Evolutionary conservation across 2,329 filamentous ascomycete genomes (phyloP), one percentile per base, ranked within the genome.

Genomic region (Zelopaecilomyces penicillatus): DNA sequence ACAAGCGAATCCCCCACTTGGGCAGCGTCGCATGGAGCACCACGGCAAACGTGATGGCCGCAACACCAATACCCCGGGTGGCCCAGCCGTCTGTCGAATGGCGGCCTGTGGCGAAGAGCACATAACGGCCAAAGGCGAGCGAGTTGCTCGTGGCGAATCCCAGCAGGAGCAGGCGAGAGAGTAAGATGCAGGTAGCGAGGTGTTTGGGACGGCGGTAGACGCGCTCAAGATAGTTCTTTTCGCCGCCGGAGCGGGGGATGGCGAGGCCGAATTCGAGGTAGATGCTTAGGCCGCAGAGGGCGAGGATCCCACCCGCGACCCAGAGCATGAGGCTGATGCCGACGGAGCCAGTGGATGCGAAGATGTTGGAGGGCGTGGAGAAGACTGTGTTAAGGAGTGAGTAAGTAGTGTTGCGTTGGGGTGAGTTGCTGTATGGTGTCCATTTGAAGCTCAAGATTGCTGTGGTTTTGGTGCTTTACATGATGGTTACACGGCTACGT

Each of bases 141-240:
- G 74, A 67, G 55, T 81, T 81, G 1, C 71, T 75, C 0, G 76
- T 73, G 0, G 78, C 79, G 55, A 80, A 81, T 0, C 77, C 78
- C 1, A 82, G 70, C 1, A 81, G 64, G 38, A 82, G 67, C 73
- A 80, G 79, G 57, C 81, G 77, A 1, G 76, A 65, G 3, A 77
- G 76, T 31, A 82, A 66, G 2, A 82, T 69, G 49, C 75, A 78
- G 0, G 76, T 79, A 1, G 77, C 72, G 1, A 83, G 59, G 57
- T 80, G 79, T 45, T 70, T 73, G 0, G 79, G 79, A 26, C 66
- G 71, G 2, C 69, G 69, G 61, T 80, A 82, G 11, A 78, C 74
- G n/a, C 74, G 68, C 54, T 83, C 79, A 10, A 83, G 73, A 55
- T 83, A 83, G 57, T 81, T 79, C 67, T 83, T 83, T 50, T 82